Evolutionary conservation across 225 moss, liverwort and hornwort genomes (phyloP), one percentile per base, ranked within the genome.

Genomic region (Neckera pumila): DNA sequence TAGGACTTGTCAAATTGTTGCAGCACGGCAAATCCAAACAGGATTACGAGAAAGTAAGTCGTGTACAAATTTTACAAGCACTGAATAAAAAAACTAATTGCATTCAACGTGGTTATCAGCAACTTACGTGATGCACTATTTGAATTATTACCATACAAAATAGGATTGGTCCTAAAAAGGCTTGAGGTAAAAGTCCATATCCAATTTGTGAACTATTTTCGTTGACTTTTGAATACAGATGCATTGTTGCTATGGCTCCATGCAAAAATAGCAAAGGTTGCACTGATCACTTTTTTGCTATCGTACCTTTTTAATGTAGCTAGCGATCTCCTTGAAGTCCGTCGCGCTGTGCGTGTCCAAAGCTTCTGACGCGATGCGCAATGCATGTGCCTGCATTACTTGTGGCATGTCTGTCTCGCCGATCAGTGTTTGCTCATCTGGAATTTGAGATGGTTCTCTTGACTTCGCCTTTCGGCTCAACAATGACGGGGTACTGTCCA

Each of bases 371-470:
- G 93, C 96, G 57, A 93, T 92, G 53, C 93, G 91, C 91, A 96
- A 92, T 11, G 96, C 96, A 80, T 95, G 94, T 40, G 92, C 86
- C 79, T 96, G 95, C 95, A 96, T 95, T 75, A 74, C 91, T n/a
- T 93, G 81, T 6, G 95, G 83, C 96, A 96, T 96, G 76, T 96
- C 95, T 79, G 95, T 94, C 89, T 95, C 90, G 33, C 94, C 94
- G 9, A 96, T 91, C 51, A 95, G 61, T 34, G 93, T 94, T 86
- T 96, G 93, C 85, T 94, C 95, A 72, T 94, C 94, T 73, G 93
- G 93, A 91, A 93, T 94, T 57, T 87, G 78, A 85, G 92, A 88
- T 54, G 86, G 31, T 72, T 89, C 87, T 31, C 76, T 89, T 38
- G 81, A 79, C 85, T 88, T 88, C 36, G 86, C 73, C 86, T 72